Conservation (phyloP, 768 basidiomycete genomes). For the Sarcodon sp. region DNA sequence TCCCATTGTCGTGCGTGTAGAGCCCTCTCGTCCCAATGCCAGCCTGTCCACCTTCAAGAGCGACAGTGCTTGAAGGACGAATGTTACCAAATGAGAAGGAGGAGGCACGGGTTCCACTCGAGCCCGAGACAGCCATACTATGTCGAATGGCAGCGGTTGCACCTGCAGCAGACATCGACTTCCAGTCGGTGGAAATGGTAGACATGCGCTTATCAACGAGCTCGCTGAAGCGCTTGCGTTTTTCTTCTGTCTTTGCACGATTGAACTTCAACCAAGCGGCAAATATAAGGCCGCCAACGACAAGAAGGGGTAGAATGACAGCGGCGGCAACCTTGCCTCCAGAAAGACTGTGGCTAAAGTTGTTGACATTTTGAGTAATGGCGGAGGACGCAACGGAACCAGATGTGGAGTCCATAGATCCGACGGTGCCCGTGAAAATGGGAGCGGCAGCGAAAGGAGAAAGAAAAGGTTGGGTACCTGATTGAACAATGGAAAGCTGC, state of each 20-base stretch:
- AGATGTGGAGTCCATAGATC: conserved; percentile 18
- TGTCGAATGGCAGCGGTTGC: conserved; percentile 64
- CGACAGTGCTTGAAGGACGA: conserved; percentile 28
- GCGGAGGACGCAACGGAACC: conserved; percentile 27
- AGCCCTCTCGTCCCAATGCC: conserved; percentile 24
- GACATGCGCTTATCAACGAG: conserved; percentile 76
- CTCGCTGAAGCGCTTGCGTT: conserved; percentile 49
- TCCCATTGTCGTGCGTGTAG: conserved; percentile 8
- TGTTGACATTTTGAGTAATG: conserved; percentile 23
- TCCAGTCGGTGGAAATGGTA: conserved; percentile 70
- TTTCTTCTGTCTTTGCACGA: conserved; percentile 33
- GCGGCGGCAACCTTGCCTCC: conserved; percentile 56
- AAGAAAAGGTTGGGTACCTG: conserved; percentile 36
- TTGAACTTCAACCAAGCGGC: conserved; percentile 35
- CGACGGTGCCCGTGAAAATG: conserved; percentile 53
- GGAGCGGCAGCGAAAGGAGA: conserved; percentile 51
- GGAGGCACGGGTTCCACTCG: conserved; percentile 24
- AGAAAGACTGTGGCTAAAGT: conserved; percentile 15
- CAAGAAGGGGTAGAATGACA: conserved; percentile 46
- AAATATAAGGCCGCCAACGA: conserved; percentile 29
- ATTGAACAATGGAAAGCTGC: conserved; percentile 45
- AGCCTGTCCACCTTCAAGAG: conserved; percentile 29
- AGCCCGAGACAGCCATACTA: conserved; percentile 36
- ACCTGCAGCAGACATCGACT: conserved; percentile 53
- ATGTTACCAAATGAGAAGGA: conserved; percentile 50